Percentiles rank a stretch among this genome's conserved stretches.
These are phyloP conservation scores for Clarkia xantiana DNA, from an alignment of 345 rosid species.

Conservation along the genomic window DNA sequence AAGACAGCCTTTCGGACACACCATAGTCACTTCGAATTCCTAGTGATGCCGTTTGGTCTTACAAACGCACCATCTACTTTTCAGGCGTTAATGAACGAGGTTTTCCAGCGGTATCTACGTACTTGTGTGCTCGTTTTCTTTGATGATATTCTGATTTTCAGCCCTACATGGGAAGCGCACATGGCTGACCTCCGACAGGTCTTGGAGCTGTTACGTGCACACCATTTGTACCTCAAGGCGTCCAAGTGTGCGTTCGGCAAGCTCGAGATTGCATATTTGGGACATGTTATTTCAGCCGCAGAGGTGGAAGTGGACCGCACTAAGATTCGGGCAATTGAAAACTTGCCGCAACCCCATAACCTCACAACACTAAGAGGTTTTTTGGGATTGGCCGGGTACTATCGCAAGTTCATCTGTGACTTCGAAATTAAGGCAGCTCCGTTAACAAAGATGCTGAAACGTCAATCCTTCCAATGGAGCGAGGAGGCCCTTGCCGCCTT, in stretches of 20 bases:
- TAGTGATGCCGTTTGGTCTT: conserved; percentile 2
- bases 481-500: neutral
- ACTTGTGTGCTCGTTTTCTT: no score
- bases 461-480: neutral
- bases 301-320: no score
- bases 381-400: conserved; percentile 1
- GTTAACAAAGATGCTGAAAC: neutral
- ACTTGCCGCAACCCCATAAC: neutral
- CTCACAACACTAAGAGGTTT: neutral
- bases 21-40: conserved; percentile 1
- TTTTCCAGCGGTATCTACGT: no score
- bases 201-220: no score
- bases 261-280: no score
- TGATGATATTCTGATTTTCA: no score
- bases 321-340: neutral
- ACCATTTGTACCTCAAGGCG: no score
- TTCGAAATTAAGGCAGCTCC: neutral
- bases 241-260: neutral
- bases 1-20: neutral
- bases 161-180: no score
- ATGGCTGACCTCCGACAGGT: no score
- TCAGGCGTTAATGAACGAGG: neutral
- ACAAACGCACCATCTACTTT: conserved; percentile 3
- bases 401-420: neutral
- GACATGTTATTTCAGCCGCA: no score